A percentile compares a stretch with the other conserved stretches of the same genome.
These are phyloP conservation scores for Clavaria fumosa DNA, from an alignment of 768 basidiomycete genomes.

Conservation along the genomic window DNA sequence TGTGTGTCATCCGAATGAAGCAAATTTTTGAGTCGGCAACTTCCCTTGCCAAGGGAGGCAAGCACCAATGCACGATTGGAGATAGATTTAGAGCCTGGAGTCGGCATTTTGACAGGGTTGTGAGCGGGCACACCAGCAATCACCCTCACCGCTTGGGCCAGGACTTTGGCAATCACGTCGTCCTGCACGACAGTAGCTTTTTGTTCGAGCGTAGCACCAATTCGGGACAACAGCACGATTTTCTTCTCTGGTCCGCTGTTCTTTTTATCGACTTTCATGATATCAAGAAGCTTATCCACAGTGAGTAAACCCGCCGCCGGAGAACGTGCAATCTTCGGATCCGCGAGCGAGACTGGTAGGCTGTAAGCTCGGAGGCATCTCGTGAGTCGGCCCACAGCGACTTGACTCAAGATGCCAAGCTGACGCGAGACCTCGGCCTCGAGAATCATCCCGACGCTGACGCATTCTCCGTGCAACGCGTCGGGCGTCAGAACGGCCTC, in stretches of 20 bases:
- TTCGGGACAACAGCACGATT: conserved; percentile 78
- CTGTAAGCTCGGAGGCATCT: conserved; percentile 84
- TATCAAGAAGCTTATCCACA: conserved; percentile 71
- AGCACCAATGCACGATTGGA: conserved; percentile 90
- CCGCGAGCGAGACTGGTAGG: conserved; percentile 67
- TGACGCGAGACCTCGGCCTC: conserved; percentile 89
- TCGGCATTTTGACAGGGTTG: conserved; percentile 58
- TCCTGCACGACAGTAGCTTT: conserved; percentile 82
- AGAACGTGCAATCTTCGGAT: conserved; percentile 60
- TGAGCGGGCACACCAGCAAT: conserved; percentile 48
- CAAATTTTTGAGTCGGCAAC: conserved; percentile 76
- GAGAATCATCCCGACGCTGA: conserved; percentile 90
- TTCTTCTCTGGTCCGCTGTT: conserved; percentile 88
- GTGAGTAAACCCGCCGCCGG: conserved; percentile 59
- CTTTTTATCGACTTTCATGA: conserved; percentile 97
- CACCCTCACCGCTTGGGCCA: conserved; percentile 69
- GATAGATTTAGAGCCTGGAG: conserved; percentile 93
- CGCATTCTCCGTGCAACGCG: conserved; percentile 93
- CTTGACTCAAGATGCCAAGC: conserved; percentile 79
- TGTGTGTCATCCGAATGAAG: conserved; percentile 97
- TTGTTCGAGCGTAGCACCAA: conserved; percentile 85
- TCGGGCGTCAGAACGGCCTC: conserved; percentile 90
- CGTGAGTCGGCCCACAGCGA: conserved; percentile 79
- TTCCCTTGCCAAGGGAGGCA: conserved; percentile 81
- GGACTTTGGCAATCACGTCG: conserved; percentile 62